Evolutionary conservation across 805 yeast species (phyloP).

Genomic region (Debaryomyces maramus): DNA sequence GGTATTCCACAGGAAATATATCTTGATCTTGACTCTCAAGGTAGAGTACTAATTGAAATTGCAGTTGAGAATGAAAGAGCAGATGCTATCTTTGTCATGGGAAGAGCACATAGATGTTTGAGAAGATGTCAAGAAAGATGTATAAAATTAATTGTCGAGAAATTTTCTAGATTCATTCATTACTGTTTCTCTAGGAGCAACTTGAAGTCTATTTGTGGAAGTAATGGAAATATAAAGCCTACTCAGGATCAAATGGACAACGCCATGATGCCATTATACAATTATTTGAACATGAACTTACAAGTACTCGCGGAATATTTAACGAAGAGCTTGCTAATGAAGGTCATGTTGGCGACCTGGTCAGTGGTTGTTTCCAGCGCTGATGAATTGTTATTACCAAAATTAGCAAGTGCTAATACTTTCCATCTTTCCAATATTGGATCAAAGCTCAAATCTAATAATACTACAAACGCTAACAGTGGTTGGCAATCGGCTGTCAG

Average conservation of each 20-base stretch:
- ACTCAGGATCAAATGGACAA: slow-evolving; percentile 53
- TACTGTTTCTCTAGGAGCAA: slow-evolving; percentile 58
- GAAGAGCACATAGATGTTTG: slow-evolving; percentile 68
- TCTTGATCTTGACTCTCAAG: slow-evolving; percentile 65
- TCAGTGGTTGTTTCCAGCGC: slow-evolving; percentile 64
- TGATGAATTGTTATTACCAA: slow-evolving; percentile 73
- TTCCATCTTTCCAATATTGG: slow-evolving; percentile 27
- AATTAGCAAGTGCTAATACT: slow-evolving; percentile 49
- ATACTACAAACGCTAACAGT: slow-evolving; percentile 8
- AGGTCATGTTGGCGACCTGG: slow-evolving; percentile 83
- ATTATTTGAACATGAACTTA: slow-evolving; percentile 69
- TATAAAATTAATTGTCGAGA: slow-evolving; percentile 67
- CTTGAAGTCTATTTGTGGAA: slow-evolving; percentile 56
- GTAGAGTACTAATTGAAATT: slow-evolving; percentile 63
- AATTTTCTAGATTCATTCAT: slow-evolving; percentile 64
- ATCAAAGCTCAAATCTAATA: slow-evolving; percentile 11
- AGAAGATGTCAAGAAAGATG: slow-evolving; percentile 65
- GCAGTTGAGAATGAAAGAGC: slow-evolving; percentile 77
- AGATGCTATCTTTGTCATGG: slow-evolving; percentile 80
- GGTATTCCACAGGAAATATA: slow-evolving; percentile 64
- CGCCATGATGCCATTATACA: slow-evolving; percentile 71
- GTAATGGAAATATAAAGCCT: slow-evolving; percentile 43
- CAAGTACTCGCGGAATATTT: slow-evolving; percentile 60
- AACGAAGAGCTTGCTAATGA: slow-evolving; percentile 53
- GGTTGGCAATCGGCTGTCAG: slow-evolving; percentile 48